These are phyloP conservation scores for Candida piceae DNA, from an alignment of 805 yeast genomes.

Conservation along the genomic window DNA sequence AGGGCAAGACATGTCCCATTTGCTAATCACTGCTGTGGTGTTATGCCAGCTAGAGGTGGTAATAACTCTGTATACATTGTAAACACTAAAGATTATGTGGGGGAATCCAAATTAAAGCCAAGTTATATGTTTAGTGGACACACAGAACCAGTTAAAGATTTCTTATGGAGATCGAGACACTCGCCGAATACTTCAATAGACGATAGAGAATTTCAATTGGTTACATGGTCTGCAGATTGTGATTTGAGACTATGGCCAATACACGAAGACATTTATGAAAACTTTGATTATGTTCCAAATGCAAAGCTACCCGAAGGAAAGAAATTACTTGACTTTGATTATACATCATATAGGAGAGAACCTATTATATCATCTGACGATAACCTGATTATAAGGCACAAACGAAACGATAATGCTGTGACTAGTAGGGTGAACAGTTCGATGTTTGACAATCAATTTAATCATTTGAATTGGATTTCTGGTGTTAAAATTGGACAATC, in stretches of 20 bases:
- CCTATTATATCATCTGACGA: conserved; percentile 30
- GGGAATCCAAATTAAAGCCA: conserved; percentile 42
- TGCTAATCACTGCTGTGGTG: conserved; percentile 75
- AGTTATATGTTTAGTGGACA: conserved; percentile 72
- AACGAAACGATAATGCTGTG: conserved; percentile 13
- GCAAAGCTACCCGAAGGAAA: conserved; percentile 29
- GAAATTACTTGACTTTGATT: conserved; percentile 33
- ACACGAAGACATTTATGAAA: conserved; percentile 41
- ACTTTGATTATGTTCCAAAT: conserved; percentile 38
- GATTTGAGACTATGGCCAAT: conserved; percentile 82
- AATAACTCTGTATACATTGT: conserved; percentile 54
- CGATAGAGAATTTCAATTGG: conserved; percentile 83
- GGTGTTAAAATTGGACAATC: conserved; percentile 76
- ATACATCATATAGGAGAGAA: conserved; percentile 46
- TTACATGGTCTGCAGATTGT: conserved; percentile 90
- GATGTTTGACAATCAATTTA: conserved; percentile 37
- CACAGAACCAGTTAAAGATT: conserved; percentile 78
- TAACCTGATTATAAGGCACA: conserved; percentile 19
- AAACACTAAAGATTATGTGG: conserved; percentile 37
- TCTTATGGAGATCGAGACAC: conserved; percentile 75
- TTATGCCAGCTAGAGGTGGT: conserved; percentile 91
- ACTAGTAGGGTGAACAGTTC: conserved; percentile 28
- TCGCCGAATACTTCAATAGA: conserved; percentile 38
- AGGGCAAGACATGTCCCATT: conserved; percentile 86
- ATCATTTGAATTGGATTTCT: conserved; percentile 86